Conservation (phyloP, 208 protist genomes). For the Trypanosoma cruzi region DNA sequence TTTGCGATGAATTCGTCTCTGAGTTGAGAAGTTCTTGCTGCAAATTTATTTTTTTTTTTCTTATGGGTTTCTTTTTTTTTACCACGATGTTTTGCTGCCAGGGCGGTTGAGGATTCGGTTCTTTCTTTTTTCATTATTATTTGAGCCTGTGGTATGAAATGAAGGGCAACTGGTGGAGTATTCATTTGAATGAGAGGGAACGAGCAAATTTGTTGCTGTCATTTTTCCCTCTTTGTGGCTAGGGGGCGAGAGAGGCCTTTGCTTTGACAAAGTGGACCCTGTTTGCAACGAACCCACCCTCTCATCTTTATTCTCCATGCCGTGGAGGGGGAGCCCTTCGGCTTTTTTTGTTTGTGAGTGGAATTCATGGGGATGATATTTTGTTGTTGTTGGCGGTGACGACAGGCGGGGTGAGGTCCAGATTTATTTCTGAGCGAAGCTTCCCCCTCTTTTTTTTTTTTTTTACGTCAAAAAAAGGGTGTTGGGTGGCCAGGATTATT, state of each 20-base stretch:
- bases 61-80: constrained; percentile 16
- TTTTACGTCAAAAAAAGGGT: background rate
- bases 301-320: too few species aligned
- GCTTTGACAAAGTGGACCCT: too few species aligned
- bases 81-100: background rate
- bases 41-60: background rate
- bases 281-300: too few species aligned
- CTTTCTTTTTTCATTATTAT: background rate
- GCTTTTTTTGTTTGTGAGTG: background rate
- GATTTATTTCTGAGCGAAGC: background rate
- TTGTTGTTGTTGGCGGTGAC: background rate
- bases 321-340: background rate
- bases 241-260: too few species aligned
- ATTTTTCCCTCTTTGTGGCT: too few species aligned
- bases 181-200: background rate
- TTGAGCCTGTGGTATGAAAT: background rate
- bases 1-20: background rate
- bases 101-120: background rate
- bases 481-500: background rate
- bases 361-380: too few species aligned
- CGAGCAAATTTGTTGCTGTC: background rate
- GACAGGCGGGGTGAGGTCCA: background rate
- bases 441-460: background rate
- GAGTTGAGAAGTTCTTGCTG: background rate
- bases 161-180: background rate